Evolutionary conservation across 495 filamentous ascomycete species (phyloP).

Genomic region (Hypomontagnella monticulosa): DNA sequence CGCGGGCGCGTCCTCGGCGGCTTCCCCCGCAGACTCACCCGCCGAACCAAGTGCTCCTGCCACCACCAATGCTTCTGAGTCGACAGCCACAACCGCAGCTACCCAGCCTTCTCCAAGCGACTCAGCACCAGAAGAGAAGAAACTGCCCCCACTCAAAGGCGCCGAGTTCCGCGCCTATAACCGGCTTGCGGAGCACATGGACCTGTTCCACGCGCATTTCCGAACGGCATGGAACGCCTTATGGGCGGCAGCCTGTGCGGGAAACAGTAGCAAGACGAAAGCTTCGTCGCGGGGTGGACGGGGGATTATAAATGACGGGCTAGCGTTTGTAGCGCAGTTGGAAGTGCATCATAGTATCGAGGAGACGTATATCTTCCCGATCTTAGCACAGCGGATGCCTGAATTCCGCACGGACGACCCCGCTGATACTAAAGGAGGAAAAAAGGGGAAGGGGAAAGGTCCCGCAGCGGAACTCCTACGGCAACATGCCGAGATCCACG

Average conservation of each 20-base stretch:
- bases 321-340: conserved; percentile 74
- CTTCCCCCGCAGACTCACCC: conserved; percentile 2
- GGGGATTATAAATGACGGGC: conserved; percentile 68
- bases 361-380: conserved; percentile 82
- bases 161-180: conserved; percentile 71
- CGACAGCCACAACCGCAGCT: neutral
- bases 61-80: neutral
- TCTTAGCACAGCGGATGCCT: conserved; percentile 82
- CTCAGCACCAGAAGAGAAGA: conserved; percentile 15
- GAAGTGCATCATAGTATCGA: conserved; percentile 85
- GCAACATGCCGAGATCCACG: conserved; percentile 87
- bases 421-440: conserved; percentile 15
- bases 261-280: conserved; percentile 56
- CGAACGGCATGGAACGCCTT: conserved; percentile 75
- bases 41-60: conserved; percentile 6
- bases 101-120: no score
- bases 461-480: conserved; percentile 70
- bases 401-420: conserved; percentile 68
- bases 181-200: conserved; percentile 79
- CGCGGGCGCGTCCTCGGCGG: conserved; percentile 9
- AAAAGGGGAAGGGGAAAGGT: conserved; percentile 3
- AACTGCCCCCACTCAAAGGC: conserved; percentile 26
- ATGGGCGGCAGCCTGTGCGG: conserved; percentile 64
- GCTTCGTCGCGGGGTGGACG: conserved; percentile 45
- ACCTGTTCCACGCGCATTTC: conserved; percentile 83